Percentiles rank a stretch among this genome's conserved stretches.
Evolutionary conservation across 495 filamentous ascomycete genomes (phyloP).

Genomic region (Neurospora hispaniola): DNA sequence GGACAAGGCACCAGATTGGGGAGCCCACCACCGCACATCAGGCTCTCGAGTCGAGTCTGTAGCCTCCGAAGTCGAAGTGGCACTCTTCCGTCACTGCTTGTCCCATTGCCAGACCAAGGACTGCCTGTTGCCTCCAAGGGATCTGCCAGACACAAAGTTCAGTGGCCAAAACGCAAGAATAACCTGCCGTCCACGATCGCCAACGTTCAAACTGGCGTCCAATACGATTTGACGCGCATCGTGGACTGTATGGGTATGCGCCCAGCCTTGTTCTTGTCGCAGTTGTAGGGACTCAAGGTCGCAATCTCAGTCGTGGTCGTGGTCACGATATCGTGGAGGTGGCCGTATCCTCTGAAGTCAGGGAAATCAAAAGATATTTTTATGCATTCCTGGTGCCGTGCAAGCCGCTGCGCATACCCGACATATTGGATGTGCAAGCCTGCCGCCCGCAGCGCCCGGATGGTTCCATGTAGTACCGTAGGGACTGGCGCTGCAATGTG

Average conservation of each 20-base stretch:
- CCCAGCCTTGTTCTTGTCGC: background rate
- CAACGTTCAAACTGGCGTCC: background rate
- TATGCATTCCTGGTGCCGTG: conserved; percentile 19
- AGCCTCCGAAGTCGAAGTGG: background rate
- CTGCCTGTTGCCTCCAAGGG: background rate
- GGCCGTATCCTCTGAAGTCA: conserved; percentile 1
- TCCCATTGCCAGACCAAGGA: background rate
- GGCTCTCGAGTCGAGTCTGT: background rate
- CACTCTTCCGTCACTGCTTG: conserved; percentile 5
- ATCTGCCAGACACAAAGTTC: background rate
- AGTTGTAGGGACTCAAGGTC: background rate
- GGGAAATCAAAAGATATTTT: conserved; percentile 20
- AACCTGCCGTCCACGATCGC: background rate
- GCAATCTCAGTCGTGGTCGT: background rate
- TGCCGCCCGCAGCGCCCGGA: conserved; percentile 9
- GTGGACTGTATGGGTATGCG: background rate
- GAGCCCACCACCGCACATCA: background rate
- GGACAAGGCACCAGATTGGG: conserved; percentile 9
- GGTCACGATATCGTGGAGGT: conserved; percentile 8
- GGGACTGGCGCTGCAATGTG: conserved; percentile 6
- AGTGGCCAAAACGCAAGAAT: background rate
- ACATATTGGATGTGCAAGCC: conserved; percentile 13
- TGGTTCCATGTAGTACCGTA: background rate
- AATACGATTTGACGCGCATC: background rate
- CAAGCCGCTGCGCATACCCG: conserved; percentile 20